Evolutionary conservation across 805 yeast genomes (phyloP).

Genomic region (Lipomyces sp.): DNA sequence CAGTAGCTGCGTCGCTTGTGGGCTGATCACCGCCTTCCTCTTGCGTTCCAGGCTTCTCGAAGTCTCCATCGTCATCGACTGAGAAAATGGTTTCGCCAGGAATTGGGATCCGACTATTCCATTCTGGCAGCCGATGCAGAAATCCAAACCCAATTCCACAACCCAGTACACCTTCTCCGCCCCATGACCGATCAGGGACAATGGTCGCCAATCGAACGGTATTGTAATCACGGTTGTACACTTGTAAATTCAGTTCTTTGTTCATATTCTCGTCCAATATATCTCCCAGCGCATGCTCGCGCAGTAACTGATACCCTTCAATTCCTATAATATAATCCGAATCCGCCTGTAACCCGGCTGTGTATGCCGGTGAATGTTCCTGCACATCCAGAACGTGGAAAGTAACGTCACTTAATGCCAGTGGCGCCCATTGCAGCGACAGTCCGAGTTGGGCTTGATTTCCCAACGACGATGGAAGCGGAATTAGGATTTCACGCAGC

Average conservation of each 20-base stretch:
- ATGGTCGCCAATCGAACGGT: conserved; percentile 85
- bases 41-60: neutral
- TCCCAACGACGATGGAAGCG: conserved; percentile 11
- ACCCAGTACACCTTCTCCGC: conserved; percentile 84
- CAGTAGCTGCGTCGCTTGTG: conserved; percentile 10
- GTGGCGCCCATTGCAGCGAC: conserved; percentile 75
- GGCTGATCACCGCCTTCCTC: neutral
- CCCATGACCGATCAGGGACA: conserved; percentile 73
- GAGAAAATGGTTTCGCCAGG: conserved; percentile 35
- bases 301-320: conserved; percentile 64
- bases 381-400: conserved; percentile 83
- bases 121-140: conserved; percentile 56
- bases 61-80: conserved; percentile 10
- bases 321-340: conserved; percentile 89
- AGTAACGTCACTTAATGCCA: conserved; percentile 75
- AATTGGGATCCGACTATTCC: conserved; percentile 19
- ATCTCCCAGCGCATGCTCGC: conserved; percentile 27
- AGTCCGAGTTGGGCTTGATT: conserved; percentile 46
- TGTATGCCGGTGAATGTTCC: conserved; percentile 78
- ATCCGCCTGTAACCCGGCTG: conserved; percentile 80
- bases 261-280: conserved; percentile 24
- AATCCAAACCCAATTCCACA: conserved; percentile 95
- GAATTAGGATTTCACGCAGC: conserved; percentile 52
- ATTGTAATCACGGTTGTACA: conserved; percentile 87
- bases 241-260: conserved; percentile 53